phyloP scores from a whole-genome alignment of 768 basidiomycete species.

The Lactifluus volemus region DNA sequence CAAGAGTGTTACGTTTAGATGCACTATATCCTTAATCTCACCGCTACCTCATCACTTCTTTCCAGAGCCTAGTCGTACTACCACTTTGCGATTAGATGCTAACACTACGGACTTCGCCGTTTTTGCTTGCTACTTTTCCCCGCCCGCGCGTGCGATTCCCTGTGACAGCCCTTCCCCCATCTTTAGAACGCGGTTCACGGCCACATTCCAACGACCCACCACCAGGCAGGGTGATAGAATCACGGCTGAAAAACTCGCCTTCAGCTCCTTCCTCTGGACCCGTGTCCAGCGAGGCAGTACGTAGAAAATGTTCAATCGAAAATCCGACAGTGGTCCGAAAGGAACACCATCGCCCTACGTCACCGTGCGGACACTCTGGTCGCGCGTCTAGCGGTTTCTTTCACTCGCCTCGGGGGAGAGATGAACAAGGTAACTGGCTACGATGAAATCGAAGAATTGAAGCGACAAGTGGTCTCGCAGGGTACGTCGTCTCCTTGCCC shows the following conservation, averaged over 20 bases:
- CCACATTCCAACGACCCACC: background rate
- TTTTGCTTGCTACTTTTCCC: background rate
- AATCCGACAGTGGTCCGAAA: conserved; percentile 38
- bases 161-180: background rate
- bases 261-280: background rate
- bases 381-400: conserved; percentile 42
- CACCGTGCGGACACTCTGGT: conserved; percentile 52
- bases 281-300: background rate
- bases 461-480: conserved; percentile 66
- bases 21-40: background rate
- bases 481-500: conserved; percentile 40
- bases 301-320: conserved; percentile 1
- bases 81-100: conserved; percentile 3
- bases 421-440: conserved; percentile 90
- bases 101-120: background rate
- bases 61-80: background rate
- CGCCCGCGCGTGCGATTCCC: background rate
- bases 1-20: background rate
- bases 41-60: background rate
- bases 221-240: background rate
- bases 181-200: background rate
- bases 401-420: conserved; percentile 67
- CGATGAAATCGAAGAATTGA: conserved; percentile 77
- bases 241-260: background rate
- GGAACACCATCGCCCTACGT: conserved; percentile 34